A percentile compares a stretch with the other conserved stretches of the same genome.
phyloP scores from a whole-genome alignment of 2,329 filamentous ascomycete genomes.

The Fusarium armeniacum region DNA sequence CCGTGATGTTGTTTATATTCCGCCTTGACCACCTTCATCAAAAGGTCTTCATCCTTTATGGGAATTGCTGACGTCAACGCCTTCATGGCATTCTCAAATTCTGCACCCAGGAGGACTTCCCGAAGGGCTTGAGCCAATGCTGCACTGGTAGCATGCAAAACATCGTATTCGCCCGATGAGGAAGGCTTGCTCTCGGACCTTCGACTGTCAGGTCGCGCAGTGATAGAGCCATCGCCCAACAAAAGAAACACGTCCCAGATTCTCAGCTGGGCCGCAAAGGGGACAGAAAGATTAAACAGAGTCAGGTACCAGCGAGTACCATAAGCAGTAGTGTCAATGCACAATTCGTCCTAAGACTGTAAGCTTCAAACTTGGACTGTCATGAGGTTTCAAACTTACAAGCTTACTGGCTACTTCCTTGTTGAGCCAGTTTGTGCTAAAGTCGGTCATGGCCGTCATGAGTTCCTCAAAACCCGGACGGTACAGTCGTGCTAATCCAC shows the following conservation, averaged over 20 bases:
- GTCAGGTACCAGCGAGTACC: slow-evolving; percentile 98
- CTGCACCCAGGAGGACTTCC: slow-evolving; percentile 89
- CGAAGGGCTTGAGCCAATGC: slow-evolving; percentile 92
- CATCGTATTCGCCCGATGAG: slow-evolving; percentile 73
- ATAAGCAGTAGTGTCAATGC: slow-evolving; percentile 90
- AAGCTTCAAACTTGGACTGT: slow-evolving; percentile 15
- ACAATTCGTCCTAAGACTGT: slow-evolving; percentile 73
- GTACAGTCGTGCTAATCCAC: slow-evolving; percentile 89
- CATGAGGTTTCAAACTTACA: slow-evolving; percentile 64
- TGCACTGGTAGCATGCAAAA: slow-evolving; percentile 90
- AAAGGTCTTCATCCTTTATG: slow-evolving; percentile 90
- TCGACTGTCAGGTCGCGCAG: slow-evolving; percentile 24
- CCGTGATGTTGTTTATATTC: slow-evolving; percentile 81
- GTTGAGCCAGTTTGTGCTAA: slow-evolving; percentile 86
- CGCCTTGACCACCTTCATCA: slow-evolving; percentile 90
- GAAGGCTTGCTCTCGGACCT: slow-evolving; percentile 40
- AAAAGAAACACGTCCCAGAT: slow-evolving; percentile 99
- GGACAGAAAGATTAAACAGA: slow-evolving; percentile 96
- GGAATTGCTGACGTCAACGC: slow-evolving; percentile 93
- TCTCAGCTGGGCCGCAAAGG: slow-evolving; percentile 91
- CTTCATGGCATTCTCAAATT: slow-evolving; percentile 99
- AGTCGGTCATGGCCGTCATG: slow-evolving; percentile 87
- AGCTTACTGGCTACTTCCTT: slow-evolving; percentile 86
- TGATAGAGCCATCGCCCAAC: slow-evolving; percentile 67
- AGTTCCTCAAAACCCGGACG: slow-evolving; percentile 86